Evolutionary conservation across 2,329 filamentous ascomycete genomes (phyloP).

Genomic region (Dothideomycetes sp.): DNA sequence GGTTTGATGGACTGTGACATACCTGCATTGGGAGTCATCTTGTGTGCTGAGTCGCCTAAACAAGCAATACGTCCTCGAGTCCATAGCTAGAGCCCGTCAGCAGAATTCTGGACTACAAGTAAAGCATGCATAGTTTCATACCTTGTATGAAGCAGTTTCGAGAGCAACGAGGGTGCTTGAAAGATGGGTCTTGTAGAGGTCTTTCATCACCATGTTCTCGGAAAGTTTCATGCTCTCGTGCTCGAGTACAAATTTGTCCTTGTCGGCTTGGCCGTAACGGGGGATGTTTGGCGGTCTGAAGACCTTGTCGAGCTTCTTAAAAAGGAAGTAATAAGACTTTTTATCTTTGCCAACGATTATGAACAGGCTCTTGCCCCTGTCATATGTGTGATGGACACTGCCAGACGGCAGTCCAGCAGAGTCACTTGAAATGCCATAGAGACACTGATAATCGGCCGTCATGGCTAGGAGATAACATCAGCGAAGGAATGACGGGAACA

Average conservation of each 20-base stretch:
- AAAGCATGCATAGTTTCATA: too few relatives aligned
- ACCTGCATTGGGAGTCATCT: constrained; percentile 19
- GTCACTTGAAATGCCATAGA: constrained; percentile 32
- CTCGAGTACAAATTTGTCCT: constrained; percentile 22
- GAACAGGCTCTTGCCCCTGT: constrained; percentile 19
- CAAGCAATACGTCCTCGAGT: constrained; percentile 20
- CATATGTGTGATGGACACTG: constrained; percentile 18
- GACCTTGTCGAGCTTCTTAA: constrained; percentile 23
- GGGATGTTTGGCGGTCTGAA: constrained; percentile 28
- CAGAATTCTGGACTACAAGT: too few relatives aligned
- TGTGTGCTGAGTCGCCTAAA: constrained; percentile 21
- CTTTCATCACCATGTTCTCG: constrained; percentile 23
- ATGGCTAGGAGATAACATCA: constrained; percentile 10
- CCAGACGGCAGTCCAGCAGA: constrained; percentile 17
- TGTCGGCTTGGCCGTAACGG: constrained; percentile 26
- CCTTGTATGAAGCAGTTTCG: constrained; percentile 20
- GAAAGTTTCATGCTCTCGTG: constrained; percentile 19
- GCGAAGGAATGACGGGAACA: neutral
- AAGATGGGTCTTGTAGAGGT: constrained; percentile 24
- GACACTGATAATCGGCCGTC: constrained; percentile 25
- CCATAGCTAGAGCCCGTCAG: constrained; percentile 15
- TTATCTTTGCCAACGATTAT: constrained; percentile 25
- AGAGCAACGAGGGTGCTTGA: constrained; percentile 23
- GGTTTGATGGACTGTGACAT: too few relatives aligned
- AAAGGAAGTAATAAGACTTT: constrained; percentile 32